Conservation (phyloP, 2,329 filamentous ascomycete genomes). For the Ascomycota sp. region DNA sequence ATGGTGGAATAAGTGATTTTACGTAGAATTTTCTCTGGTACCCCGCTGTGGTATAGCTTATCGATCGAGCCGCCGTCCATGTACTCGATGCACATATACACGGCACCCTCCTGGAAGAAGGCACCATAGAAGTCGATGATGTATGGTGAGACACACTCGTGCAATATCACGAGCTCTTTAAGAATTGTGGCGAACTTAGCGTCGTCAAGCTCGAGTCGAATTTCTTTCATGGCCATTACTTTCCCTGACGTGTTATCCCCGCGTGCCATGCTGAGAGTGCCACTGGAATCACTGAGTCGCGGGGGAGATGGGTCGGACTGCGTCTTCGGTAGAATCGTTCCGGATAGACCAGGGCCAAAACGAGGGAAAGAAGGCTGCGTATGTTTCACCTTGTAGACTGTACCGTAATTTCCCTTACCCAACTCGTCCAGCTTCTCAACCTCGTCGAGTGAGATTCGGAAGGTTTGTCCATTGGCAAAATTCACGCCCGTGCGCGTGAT, state of each 20-base stretch:
- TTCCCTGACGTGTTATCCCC: constrained; percentile 38
- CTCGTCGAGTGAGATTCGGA: constrained; percentile 87
- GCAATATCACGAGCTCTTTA: constrained; percentile 89
- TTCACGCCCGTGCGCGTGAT: constrained; percentile 79
- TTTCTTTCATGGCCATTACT: constrained; percentile 98
- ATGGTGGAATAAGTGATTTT: constrained; percentile 83
- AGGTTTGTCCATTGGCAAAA: constrained; percentile 71
- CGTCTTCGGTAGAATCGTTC: constrained; percentile 17
- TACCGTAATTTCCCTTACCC: constrained; percentile 95
- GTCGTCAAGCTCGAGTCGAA: constrained; percentile 83
- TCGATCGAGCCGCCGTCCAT: constrained; percentile 98
- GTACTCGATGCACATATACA: constrained; percentile 98
- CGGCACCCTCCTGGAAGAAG: constrained; percentile 95
- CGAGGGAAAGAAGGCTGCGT: constrained; percentile 38
- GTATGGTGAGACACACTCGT: constrained; percentile 83
- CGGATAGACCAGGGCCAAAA: constrained; percentile 34
- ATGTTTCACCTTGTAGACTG: constrained; percentile 89
- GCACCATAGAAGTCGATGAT: constrained; percentile 98
- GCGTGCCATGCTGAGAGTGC: constrained; percentile 10
- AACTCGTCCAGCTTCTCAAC: constrained; percentile 82
- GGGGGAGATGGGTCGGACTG: constrained; percentile 14
- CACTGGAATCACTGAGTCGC: constrained; percentile 8
- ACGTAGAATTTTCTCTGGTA: constrained; percentile 67
- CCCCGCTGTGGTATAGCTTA: constrained; percentile 75
- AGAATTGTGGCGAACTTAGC: constrained; percentile 92